These are phyloP conservation scores for Reutealis trisperma DNA, from an alignment of 345 rosid genomes.

Conservation along the genomic window DNA sequence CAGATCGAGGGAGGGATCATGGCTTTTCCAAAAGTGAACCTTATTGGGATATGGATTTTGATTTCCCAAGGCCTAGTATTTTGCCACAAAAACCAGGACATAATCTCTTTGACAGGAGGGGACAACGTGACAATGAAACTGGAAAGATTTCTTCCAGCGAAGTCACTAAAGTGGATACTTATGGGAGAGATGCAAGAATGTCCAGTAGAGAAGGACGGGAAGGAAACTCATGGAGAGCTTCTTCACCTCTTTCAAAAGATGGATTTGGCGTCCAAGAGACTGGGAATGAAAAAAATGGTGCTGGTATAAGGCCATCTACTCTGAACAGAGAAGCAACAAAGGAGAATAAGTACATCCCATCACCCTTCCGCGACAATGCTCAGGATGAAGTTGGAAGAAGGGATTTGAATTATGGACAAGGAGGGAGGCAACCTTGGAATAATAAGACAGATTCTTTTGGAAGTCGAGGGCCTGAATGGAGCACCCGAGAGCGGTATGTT, in stretches of 20 bases:
- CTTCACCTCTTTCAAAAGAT: slow-evolving; percentile 53
- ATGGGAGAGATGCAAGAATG: slow-evolving; percentile 46
- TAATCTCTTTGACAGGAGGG: slow-evolving; percentile 52
- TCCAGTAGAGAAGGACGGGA: slow-evolving; percentile 63
- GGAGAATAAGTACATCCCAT: slow-evolving; percentile 51
- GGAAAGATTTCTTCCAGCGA: slow-evolving; percentile 61
- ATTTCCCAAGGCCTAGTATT: slow-evolving; percentile 61
- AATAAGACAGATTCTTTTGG: slow-evolving; percentile 42
- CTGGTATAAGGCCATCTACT: slow-evolving; percentile 48
- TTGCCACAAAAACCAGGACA: slow-evolving; percentile 63
- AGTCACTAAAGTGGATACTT: slow-evolving; percentile 46
- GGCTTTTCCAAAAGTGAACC: slow-evolving; percentile 62
- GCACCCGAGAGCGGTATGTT: slow-evolving; percentile 46
- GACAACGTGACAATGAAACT: slow-evolving; percentile 64
- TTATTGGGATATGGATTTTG: slow-evolving; percentile 75
- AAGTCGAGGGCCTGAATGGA: slow-evolving; percentile 48
- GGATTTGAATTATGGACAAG: slow-evolving; percentile 56
- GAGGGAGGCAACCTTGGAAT: slow-evolving; percentile 68
- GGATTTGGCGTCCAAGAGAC: slow-evolving; percentile 41
- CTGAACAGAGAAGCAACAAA: slow-evolving; percentile 52
- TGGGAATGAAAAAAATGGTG: slow-evolving; percentile 46
- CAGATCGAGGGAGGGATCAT: slow-evolving; percentile 60
- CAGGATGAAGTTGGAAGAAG: slow-evolving; percentile 56
- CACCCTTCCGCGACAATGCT: slow-evolving; percentile 47
- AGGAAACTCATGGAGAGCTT: slow-evolving; percentile 69